These are phyloP conservation scores for Ascochyta rabiei DNA, from an alignment of 2,329 filamentous ascomycete genomes.

Conservation along the genomic window DNA sequence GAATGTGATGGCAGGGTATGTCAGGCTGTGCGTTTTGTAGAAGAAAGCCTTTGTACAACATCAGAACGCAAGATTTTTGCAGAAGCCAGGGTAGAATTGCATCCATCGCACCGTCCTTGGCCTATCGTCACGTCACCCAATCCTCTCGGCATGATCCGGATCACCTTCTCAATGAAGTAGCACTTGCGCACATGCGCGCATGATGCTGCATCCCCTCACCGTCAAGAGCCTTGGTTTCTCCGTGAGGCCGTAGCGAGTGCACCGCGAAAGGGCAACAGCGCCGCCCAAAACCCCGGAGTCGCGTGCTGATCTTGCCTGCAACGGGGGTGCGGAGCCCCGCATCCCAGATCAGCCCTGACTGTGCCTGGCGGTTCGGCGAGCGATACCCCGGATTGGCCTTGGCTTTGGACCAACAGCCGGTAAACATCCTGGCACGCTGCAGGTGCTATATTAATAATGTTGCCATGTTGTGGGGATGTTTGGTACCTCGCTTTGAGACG, in stretches of 20 bases:
- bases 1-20: too few species aligned
- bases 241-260: slow-evolving; percentile 9
- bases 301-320: slow-evolving; percentile 21
- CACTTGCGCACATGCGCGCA: slow-evolving; percentile 1
- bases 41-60: too few species aligned
- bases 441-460: slow-evolving; percentile 28
- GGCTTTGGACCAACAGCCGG: slow-evolving; percentile 22
- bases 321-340: slow-evolving; percentile 32
- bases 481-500: slow-evolving; percentile 1
- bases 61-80: too few species aligned
- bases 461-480: slow-evolving; percentile 3
- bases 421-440: slow-evolving; percentile 3
- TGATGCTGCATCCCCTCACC: neutral
- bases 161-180: slow-evolving; percentile 12
- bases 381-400: slow-evolving; percentile 30
- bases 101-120: slow-evolving; percentile 5
- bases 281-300: slow-evolving; percentile 29
- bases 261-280: slow-evolving; percentile 17
- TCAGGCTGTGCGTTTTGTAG: too few species aligned
- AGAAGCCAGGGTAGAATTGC: too few species aligned
- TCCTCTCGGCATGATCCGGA: slow-evolving; percentile 8
- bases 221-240: slow-evolving; percentile 25
- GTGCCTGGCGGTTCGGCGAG: slow-evolving; percentile 35
- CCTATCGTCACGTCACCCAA: slow-evolving; percentile 3
- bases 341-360: slow-evolving; percentile 13